Evolutionary conservation across 768 basidiomycete species (phyloP).

Genomic region (Mycena chlorophos): DNA sequence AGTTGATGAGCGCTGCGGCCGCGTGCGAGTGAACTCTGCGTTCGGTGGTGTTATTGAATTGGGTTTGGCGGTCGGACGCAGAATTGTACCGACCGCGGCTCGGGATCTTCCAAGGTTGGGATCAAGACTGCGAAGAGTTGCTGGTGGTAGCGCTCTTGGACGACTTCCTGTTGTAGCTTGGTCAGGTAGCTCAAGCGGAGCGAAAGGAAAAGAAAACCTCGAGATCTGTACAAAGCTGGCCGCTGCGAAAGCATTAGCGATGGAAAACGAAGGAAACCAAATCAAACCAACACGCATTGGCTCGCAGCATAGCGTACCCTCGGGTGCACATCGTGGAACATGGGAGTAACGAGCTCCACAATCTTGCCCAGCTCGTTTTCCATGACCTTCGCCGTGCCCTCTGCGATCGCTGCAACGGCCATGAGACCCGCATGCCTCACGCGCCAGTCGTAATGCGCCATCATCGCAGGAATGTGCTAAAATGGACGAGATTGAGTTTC

Average conservation of each 20-base stretch:
- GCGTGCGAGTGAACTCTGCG: constrained; percentile 82
- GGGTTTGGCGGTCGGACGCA: no score
- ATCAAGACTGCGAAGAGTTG: constrained; percentile 72
- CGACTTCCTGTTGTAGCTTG: constrained; percentile 55
- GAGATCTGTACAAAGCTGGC: constrained; percentile 86
- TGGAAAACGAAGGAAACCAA: neutral
- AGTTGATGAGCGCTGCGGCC: constrained; percentile 86
- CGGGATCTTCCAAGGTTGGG: constrained; percentile 71
- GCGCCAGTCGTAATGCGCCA: constrained; percentile 82
- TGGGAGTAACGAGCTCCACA: constrained; percentile 76
- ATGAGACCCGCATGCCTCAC: constrained; percentile 83
- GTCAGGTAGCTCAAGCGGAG: no score
- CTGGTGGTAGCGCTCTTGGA: constrained; percentile 70
- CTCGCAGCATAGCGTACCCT: constrained; percentile 76
- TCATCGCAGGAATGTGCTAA: constrained; percentile 76
- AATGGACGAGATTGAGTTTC: neutral
- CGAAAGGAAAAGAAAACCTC: no score
- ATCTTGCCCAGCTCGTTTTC: constrained; percentile 80
- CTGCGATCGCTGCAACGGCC: constrained; percentile 83
- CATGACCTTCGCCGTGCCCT: constrained; percentile 83
- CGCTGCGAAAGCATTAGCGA: constrained; percentile 44
- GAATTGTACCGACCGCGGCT: constrained; percentile 54
- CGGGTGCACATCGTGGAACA: constrained; percentile 79
- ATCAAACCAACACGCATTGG: constrained; percentile 72
- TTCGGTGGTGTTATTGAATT: neutral